Evolutionary conservation across 768 basidiomycete genomes (phyloP).

Genomic region (Butyriboletus loyo): DNA sequence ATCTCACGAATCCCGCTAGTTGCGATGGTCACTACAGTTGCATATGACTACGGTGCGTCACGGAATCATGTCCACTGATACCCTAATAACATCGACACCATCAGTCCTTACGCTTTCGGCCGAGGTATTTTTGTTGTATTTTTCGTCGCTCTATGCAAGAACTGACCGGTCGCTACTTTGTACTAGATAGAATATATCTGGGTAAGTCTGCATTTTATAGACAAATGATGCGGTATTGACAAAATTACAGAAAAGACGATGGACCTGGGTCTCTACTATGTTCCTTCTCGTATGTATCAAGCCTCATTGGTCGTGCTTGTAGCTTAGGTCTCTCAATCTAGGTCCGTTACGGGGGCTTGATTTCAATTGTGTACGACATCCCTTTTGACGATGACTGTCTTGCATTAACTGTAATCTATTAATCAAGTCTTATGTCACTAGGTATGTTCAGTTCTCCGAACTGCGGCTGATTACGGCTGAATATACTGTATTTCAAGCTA

Average conservation of each 20-base stretch:
- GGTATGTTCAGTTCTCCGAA: neutral
- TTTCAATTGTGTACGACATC: neutral
- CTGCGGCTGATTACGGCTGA: neutral
- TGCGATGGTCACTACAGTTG: neutral
- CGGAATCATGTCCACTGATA: neutral
- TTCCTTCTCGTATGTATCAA: neutral
- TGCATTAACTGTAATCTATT: neutral
- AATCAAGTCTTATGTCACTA: neutral
- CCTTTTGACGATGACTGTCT: neutral
- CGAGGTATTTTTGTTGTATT: conserved; percentile 1
- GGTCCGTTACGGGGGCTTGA: conserved; percentile 11
- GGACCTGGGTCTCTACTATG: neutral
- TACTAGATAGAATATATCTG: conserved; percentile 8
- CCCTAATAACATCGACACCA: neutral
- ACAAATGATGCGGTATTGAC: neutral
- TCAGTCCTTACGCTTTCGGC: conserved; percentile 2
- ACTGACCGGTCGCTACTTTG: neutral
- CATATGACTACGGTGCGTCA: conserved; percentile 4
- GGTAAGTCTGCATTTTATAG: neutral
- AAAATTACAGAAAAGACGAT: neutral
- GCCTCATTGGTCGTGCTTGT: too few relatives aligned
- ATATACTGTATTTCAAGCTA: neutral
- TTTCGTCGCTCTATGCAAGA: neutral
- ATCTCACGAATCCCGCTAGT: neutral
- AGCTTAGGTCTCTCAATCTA: neutral